Percentiles rank a stretch among this genome's conserved stretches.
Evolutionary conservation across 1,284 basidiomycete species (phyloP).

Genomic region (Irpex sp.): DNA sequence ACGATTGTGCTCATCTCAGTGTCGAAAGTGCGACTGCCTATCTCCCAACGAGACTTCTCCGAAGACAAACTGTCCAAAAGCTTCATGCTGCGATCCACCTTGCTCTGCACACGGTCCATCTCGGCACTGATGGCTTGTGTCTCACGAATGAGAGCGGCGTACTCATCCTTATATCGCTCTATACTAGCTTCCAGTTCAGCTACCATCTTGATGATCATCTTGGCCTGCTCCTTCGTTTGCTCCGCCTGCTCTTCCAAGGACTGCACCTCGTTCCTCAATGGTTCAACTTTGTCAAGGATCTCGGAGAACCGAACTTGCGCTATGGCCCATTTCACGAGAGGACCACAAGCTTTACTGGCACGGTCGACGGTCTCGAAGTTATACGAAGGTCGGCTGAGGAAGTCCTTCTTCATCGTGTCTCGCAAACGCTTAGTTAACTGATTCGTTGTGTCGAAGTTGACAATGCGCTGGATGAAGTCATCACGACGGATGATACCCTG

Average conservation of each 20-base stretch:
- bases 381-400: constrained; percentile 87
- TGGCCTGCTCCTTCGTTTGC: constrained; percentile 90
- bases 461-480: constrained; percentile 96
- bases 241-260: constrained; percentile 91
- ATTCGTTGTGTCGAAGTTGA: constrained; percentile 92
- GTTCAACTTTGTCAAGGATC: constrained; percentile 97
- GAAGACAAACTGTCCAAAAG: constrained; percentile 93
- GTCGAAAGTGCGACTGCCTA: constrained; percentile 94
- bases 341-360: constrained; percentile 96
- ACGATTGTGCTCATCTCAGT: constrained; percentile 99
- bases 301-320: constrained; percentile 98
- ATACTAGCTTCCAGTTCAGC: constrained; percentile 93
- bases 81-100: constrained; percentile 97
- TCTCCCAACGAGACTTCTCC: constrained; percentile 93
- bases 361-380: constrained; percentile 96
- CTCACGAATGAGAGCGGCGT: constrained; percentile 95
- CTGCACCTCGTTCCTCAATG: constrained; percentile 93
- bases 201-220: constrained; percentile 89
- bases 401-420: constrained; percentile 93
- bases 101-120: constrained; percentile 97
- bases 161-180: constrained; percentile 94
- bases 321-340: constrained; percentile 97
- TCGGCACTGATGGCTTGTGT: constrained; percentile 96
- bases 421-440: constrained; percentile 91
- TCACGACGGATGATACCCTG: constrained; percentile 96